Base-by-base conservation (phyloP, 2,329 filamentous ascomycete genomes). In the Pyrenochaeta sp. region DNA sequence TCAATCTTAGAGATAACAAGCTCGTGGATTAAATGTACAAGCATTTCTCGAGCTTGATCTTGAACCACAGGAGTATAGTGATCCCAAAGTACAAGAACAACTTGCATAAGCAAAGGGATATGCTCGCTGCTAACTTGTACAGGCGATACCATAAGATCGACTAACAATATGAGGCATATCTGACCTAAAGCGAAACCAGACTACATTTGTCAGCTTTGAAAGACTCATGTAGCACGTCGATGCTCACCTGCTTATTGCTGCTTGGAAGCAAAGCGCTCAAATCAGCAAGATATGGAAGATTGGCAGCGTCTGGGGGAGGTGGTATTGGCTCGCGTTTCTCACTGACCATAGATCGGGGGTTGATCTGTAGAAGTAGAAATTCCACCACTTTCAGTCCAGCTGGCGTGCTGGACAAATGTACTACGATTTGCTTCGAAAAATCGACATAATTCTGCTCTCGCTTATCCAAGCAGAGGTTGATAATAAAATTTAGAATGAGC, bases 381-480 rank as follows among this genome's bases (percentile, higher is more conserved):
- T 99, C 95, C 10, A 99, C 89, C 2, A 99, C 93, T 68, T 96
- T 96, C 42, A 91, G 89, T 0, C 93, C 93, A 1, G 93, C 87
- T 71, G 77, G 90, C 69, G 85, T 97, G 61, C 91, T 95, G 0
- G 95, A 96, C 4, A 99, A 76, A 73, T 97, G 98, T 0, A 99
- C 96, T 14, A 98, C 92, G 46, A 99, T 95, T 75, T 99, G 95
- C 78, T 98, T 99, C 4, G 94, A 94, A 71, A 96, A 97, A 65
- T 97, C 92, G 49, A 99, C 94, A 74, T 97, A 99, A 66, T 97
- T 98, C 68, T 99, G 95, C 74, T 99, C 96, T 43, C 94, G 88
- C 29, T 94, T 88, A 68, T 99, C 95, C 10, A 99, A 80, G 65
- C 95, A 99, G 4, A 98, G 84, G 23, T 88, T 88, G 76, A 99